These are phyloP conservation scores for Cystofilobasidium ferigula DNA, from an alignment of 768 basidiomycete species.

Conservation along the genomic window DNA sequence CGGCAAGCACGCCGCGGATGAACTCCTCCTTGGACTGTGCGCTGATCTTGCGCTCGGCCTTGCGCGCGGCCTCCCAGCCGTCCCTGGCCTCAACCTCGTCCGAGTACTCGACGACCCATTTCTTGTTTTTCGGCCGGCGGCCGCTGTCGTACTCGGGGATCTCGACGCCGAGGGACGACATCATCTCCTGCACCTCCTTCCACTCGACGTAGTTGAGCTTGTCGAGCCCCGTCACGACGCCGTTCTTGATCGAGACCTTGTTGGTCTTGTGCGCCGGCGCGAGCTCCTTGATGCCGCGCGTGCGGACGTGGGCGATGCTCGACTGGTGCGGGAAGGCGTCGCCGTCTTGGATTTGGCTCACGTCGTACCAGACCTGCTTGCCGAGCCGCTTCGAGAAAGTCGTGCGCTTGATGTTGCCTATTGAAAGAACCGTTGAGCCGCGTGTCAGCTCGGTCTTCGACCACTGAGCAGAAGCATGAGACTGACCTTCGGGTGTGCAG, in stretches of 20 bases:
- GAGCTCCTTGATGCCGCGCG: constrained; percentile 14
- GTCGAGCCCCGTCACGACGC: constrained; percentile 11
- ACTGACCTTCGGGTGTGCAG: constrained; percentile 67
- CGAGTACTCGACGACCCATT: not conserved
- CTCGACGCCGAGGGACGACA: constrained; percentile 17
- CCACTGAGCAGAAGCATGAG: not conserved
- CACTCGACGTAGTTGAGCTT: constrained; percentile 13
- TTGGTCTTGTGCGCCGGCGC: constrained; percentile 13
- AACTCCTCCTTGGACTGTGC: not conserved
- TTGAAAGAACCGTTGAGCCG: too few relatives aligned
- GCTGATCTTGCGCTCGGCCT: not conserved
- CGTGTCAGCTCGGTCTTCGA: constrained; percentile 7
- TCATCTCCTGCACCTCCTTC: constrained; percentile 19
- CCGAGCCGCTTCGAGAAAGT: constrained; percentile 88
- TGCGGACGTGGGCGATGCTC: constrained; percentile 33
- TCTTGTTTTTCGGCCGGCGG: not conserved
- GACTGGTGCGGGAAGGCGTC: constrained; percentile 86
- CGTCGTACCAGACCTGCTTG: constrained; percentile 90
- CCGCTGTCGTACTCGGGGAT: constrained; percentile 12
- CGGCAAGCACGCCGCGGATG: not conserved
- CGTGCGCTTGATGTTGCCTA: constrained; percentile 82
- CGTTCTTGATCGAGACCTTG: constrained; percentile 16
- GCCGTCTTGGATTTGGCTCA: constrained; percentile 85
- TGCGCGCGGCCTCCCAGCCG: constrained; percentile 7
- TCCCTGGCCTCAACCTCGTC: not conserved